Base-by-base conservation (phyloP, 805 yeast species). In the Debaryomyces castellii region DNA sequence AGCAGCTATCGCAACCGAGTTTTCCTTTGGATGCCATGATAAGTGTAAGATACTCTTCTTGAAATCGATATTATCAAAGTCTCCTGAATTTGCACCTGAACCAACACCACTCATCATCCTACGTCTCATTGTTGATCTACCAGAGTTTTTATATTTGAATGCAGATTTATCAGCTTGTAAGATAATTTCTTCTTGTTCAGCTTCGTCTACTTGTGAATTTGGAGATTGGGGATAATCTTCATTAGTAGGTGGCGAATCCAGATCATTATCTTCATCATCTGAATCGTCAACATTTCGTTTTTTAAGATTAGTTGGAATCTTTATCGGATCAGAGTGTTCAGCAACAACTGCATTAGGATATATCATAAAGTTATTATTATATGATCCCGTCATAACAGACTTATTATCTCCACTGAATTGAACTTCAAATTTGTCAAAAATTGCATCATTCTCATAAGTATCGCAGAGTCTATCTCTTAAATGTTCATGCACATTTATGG, bases 91-190 rank as follows among this genome's bases (percentile, higher is more conserved):
- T 51, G 81, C 66, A 37, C 64, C 64, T 34, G 69, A 49, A 30
- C 75, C 78, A 39, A 63, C 67, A 18, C 77, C 76, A 50, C 73
- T 73, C 68, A 77, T 70, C 78, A 77, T 61, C 62, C 80, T 54
- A 65, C 78, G 57, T 69, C 80, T 63, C 75, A 68, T 58, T 57
- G 70, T 46, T 55, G 57, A 60, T 37, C 64, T 65, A 52, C 73
- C 62, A 48, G 76, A 67, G 59, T 85, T 86, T 67, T 87, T 86
- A 44, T 86, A 82, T 67, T 89, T 89, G 74, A 94, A 91, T 27
- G 97, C 97, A 38, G 91, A 83, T 75, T 94, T 94, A 69, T 94
- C 98, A n/a, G 98, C 98, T 68, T 92, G 97, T 61, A 94, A 78
- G 20, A 89, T 81, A 51, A 94, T 85, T 62, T 89, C 77, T 52